phyloP scores from a whole-genome alignment of 2,329 filamentous ascomycete species.

The Trichothecium sympodiale region DNA sequence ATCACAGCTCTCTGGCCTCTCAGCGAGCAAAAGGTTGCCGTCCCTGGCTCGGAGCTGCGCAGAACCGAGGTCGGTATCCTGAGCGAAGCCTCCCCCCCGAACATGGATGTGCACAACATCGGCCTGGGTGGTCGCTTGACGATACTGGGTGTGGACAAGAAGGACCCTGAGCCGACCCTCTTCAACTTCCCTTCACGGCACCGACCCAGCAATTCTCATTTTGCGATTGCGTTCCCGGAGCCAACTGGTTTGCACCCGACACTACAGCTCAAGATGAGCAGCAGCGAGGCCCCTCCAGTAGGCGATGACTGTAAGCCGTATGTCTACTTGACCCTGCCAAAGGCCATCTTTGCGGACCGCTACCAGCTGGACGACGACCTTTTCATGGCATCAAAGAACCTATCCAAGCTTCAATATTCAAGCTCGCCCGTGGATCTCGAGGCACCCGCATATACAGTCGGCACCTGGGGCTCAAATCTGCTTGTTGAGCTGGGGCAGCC shows the following conservation, averaged over 20 bases:
- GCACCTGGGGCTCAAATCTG: constrained; percentile 67
- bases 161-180: constrained; percentile 59
- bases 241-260: constrained; percentile 80
- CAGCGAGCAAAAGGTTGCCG: constrained; percentile 25
- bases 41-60: constrained; percentile 29
- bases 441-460: constrained; percentile 70
- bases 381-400: constrained; percentile 71
- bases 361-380: constrained; percentile 72
- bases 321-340: constrained; percentile 74
- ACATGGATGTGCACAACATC: constrained; percentile 59
- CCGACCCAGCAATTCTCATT: constrained; percentile 44
- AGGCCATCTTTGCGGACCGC: constrained; percentile 71
- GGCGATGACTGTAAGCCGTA: constrained; percentile 60
- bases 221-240: constrained; percentile 50
- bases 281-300: constrained; percentile 33
- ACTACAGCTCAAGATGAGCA: constrained; percentile 54
- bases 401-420: constrained; percentile 55
- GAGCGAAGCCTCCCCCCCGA: constrained; percentile 46
- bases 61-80: constrained; percentile 76
- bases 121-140: constrained; percentile 69
- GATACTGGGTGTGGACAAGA: constrained; percentile 60
- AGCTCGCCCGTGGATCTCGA: constrained; percentile 79
- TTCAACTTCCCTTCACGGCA: constrained; percentile 82
- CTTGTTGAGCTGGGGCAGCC: constrained; percentile 63
- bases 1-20: constrained; percentile 55